Evolutionary conservation across 2,329 filamentous ascomycete genomes (phyloP), one percentile per base, ranked within the genome.

Genomic region (Fusarium ambrosium): DNA sequence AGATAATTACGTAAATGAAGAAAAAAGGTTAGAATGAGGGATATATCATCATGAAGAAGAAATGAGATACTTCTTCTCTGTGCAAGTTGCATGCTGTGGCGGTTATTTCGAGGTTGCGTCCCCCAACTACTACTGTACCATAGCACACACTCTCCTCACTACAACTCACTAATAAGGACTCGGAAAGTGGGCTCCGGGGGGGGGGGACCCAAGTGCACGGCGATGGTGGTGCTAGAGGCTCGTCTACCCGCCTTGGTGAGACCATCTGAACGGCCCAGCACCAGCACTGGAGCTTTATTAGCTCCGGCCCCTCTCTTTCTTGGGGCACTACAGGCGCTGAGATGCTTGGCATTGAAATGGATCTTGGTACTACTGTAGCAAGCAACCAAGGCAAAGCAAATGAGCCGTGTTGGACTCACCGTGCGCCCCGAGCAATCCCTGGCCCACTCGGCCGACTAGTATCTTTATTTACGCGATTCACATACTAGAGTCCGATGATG

Each of bases 401-500:
- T 48, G 43, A 48, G 22, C 22, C 24, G 45, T 27, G 45, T 29
- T 51, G 69, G 37, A 39, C 58, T 43, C 58, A 45, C 74, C 73
- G 73, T 76, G 73, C 73, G 62, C 63, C 22, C 70, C 70, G 37
- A 24, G 51, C 48, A 48, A 64, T 27, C 24, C 43, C 62, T 64
- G 55, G 59, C 63, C 67, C 69, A 72, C 66, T 67, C 61, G 66
- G 60, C 58, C 55, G 53, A 68, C 67, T 73, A 66, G 24, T 60
- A 20, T 24, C 11, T 59, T 39, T 36, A 63, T 67, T 68, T 64
- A 45, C 13, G 62, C 73, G 73, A 76, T 76, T 67, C 64, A 22
- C 69, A 74, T 74, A 74, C 74, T 69, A 67, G 62, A 75, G 56
- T 20, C 61, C 74, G 74, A 76, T 77, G 66, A 39, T 41, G 62